Evolutionary conservation across 1,139 yeast genomes (phyloP).

Genomic region (Taphrina betulina): DNA sequence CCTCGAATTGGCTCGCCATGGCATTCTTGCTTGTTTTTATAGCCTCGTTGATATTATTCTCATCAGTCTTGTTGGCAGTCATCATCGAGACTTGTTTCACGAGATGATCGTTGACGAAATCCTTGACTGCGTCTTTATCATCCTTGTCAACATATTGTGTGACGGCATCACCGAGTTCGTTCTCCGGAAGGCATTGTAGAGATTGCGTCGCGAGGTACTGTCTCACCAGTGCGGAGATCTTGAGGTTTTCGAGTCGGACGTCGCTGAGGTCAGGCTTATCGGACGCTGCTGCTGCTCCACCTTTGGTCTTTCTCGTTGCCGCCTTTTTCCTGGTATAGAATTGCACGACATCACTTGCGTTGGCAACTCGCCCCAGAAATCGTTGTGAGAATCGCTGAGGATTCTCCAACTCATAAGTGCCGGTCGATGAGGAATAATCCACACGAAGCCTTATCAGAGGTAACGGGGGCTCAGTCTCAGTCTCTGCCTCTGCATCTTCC

Average conservation of each 20-base stretch:
- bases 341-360: constrained; percentile 77
- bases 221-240: constrained; percentile 60
- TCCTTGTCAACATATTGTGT: constrained; percentile 74
- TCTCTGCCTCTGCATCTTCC: constrained; percentile 41
- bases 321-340: constrained; percentile 54
- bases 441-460: constrained; percentile 82
- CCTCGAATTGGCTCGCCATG: constrained; percentile 8
- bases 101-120: constrained; percentile 64
- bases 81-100: constrained; percentile 61
- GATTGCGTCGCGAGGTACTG: constrained; percentile 63
- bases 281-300: not conserved
- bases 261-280: constrained; percentile 32
- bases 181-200: constrained; percentile 69
- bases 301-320: constrained; percentile 21
- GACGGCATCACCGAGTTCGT: constrained; percentile 73
- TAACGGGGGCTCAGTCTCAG: constrained; percentile 50
- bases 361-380: constrained; percentile 89
- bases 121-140: constrained; percentile 68
- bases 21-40: constrained; percentile 39
- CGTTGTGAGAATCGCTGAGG: constrained; percentile 83
- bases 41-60: constrained; percentile 44
- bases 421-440: constrained; percentile 61
- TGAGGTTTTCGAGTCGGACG: constrained; percentile 40
- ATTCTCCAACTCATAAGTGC: constrained; percentile 88
- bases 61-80: constrained; percentile 46